Base-by-base conservation (phyloP, 2,329 filamentous ascomycete genomes). In the Cladorrhinum sp. region DNA sequence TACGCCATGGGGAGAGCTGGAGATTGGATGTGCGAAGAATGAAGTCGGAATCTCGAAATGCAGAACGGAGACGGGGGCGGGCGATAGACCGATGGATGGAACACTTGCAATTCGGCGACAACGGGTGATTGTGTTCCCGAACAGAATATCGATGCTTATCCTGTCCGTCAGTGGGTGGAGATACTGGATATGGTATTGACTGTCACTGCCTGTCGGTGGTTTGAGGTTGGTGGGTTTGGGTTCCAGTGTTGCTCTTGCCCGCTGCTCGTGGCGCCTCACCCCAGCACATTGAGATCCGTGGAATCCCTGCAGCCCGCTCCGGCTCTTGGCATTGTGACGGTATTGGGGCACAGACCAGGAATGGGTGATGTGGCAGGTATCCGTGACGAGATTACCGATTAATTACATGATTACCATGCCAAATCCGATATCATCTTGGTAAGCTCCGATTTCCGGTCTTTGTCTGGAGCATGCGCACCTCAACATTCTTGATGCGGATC, bases 1-100 rank as follows among this genome's bases (percentile, higher is more conserved):
- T 85, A 86, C 83, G 83, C 83, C 83, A 86, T 86, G 59, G 64
- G 64, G 75, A 79, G 82, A 36, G 78, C 81, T 77, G 74, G 75
- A 65, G 59, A 68, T 65, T 64, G 63, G 65, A 52, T 62, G 62
- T 64, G 62, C 61, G 62, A 56, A 65, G 48, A 36, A 36, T 10
- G 33, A 36, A 36, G 7, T 36, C 33, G 33, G 12, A 36, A 9
- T 28, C 26, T 28, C 26, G 26, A 36, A 36, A 9, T 36, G 33
- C 33, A 16, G 33, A 16, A 36, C 33, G 33, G 33, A 57, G 62
- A 51, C 57, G 55, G 36, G 24, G 33, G 51, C 18, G 26, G 3
- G 3, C 53, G 56, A 64, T 56, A 46, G 59, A 57, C 33, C 52
- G 33, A 36, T 9, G 3, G 33, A 36, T 16, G 33, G 33, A 16